phyloP scores from a whole-genome alignment of 2,329 filamentous ascomycete genomes.

The Aspergillus brunneoviolaceus region DNA sequence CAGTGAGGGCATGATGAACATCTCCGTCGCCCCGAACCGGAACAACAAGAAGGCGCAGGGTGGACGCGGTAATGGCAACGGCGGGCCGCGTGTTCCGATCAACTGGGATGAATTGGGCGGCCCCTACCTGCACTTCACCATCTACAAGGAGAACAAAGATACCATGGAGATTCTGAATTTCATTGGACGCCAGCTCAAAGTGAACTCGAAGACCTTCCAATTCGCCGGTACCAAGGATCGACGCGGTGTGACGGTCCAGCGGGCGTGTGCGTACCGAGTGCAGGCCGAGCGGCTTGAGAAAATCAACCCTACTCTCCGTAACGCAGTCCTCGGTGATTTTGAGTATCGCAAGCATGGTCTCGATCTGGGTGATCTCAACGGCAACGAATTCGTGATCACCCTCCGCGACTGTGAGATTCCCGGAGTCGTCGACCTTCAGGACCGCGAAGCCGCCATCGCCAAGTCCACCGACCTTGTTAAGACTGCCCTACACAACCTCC shows the following conservation, averaged over 20 bases:
- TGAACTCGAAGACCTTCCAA: constrained; percentile 66
- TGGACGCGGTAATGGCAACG: constrained; percentile 28
- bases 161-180: constrained; percentile 87
- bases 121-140: constrained; percentile 82
- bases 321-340: constrained; percentile 73
- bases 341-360: constrained; percentile 70
- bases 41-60: constrained; percentile 34
- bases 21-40: constrained; percentile 48
- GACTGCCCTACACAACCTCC: constrained; percentile 65
- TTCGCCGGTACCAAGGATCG: constrained; percentile 93
- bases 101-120: constrained; percentile 69
- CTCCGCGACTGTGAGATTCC: constrained; percentile 78
- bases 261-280: constrained; percentile 67
- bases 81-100: constrained; percentile 43
- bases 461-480: constrained; percentile 48
- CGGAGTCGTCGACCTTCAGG: constrained; percentile 34
- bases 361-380: constrained; percentile 76
- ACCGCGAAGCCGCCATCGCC: constrained; percentile 49
- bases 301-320: constrained; percentile 61
- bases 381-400: constrained; percentile 92
- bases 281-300: constrained; percentile 63
- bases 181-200: constrained; percentile 70
- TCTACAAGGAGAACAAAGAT: constrained; percentile 97
- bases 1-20: constrained; percentile 65
- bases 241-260: constrained; percentile 80